phyloP scores from a whole-genome alignment of 164 flowering plant species.

The Pachysandra terminalis region DNA sequence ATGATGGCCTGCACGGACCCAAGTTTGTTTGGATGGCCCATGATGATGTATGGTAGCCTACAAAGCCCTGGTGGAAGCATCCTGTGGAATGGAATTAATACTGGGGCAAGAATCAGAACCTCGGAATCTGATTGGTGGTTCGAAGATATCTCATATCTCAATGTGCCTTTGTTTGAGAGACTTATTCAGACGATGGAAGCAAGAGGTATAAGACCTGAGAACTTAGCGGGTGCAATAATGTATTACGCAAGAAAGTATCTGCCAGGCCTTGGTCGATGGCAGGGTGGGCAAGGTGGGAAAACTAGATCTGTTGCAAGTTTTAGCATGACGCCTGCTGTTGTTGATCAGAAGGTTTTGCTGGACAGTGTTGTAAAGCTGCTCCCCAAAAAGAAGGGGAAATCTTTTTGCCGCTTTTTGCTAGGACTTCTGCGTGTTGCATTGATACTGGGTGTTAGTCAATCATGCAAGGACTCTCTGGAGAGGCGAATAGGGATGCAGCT shows the following conservation, averaged over 20 bases:
- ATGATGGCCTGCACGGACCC: slow-evolving; percentile 92
- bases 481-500: slow-evolving; percentile 80
- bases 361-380: slow-evolving; percentile 68
- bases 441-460: slow-evolving; percentile 55
- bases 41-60: slow-evolving; percentile 89
- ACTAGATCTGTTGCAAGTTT: slow-evolving; percentile 55
- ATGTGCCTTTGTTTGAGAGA: slow-evolving; percentile 58
- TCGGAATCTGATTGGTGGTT: slow-evolving; percentile 94
- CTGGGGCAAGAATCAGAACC: slow-evolving; percentile 77
- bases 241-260: slow-evolving; percentile 74
- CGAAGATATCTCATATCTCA: slow-evolving; percentile 78
- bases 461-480: slow-evolving; percentile 63
- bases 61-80: slow-evolving; percentile 99
- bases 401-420: slow-evolving; percentile 71
- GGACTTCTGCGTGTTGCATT: slow-evolving; percentile 84
- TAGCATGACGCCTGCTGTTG: slow-evolving; percentile 52
- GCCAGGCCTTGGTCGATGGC: slow-evolving; percentile 86
- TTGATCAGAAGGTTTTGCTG: slow-evolving; percentile 63
- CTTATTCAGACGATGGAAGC: slow-evolving; percentile 70
- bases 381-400: slow-evolving; percentile 74
- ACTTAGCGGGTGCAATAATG: slow-evolving; percentile 68
- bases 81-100: slow-evolving; percentile 95
- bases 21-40: slow-evolving; percentile 96
- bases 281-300: slow-evolving; percentile 46
- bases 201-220: slow-evolving; percentile 70